These are phyloP conservation scores for Trichoderma hamatum DNA, from an alignment of 2,329 filamentous ascomycete genomes.

Conservation along the genomic window DNA sequence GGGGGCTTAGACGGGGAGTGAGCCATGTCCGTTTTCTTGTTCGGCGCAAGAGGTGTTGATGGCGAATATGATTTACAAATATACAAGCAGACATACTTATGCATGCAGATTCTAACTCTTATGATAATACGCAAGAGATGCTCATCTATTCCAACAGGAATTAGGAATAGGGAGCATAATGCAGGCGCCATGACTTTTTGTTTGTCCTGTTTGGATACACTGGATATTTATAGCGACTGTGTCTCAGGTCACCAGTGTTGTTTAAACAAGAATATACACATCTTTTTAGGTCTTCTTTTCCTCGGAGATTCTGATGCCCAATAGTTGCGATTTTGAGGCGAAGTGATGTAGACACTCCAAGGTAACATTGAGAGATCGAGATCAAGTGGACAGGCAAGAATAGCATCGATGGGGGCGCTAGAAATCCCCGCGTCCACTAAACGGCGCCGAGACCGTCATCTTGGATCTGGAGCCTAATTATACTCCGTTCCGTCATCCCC, in stretches of 20 bases:
- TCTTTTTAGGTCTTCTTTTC: not conserved
- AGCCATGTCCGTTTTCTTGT: slow-evolving; percentile 2
- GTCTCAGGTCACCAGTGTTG: not conserved
- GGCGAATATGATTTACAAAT: slow-evolving; percentile 20
- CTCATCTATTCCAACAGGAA: not conserved
- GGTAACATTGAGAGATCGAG: not conserved
- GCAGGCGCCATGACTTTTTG: not conserved
- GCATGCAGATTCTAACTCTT: not conserved
- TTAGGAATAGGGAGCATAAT: not conserved
- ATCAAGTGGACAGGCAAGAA: slow-evolving; percentile 9
- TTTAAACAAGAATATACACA: not conserved
- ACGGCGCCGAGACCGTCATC: not conserved
- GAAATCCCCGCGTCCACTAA: slow-evolving; percentile 7
- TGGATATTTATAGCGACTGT: not conserved
- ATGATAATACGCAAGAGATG: not conserved
- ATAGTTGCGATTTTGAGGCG: not conserved
- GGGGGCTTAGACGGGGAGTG: slow-evolving; percentile 5
- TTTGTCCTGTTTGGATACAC: not conserved
- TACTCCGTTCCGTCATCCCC: not conserved
- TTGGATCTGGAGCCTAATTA: slow-evolving; percentile 1
- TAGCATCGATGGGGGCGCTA: slow-evolving; percentile 12
- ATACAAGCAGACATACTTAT: slow-evolving; percentile 19
- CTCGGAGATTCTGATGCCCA: not conserved
- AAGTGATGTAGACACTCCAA: too few relatives aligned
- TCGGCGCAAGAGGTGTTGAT: slow-evolving; percentile 20